A percentile compares a stretch with the other conserved stretches of the same genome.
These are phyloP conservation scores for Alternaria viburni DNA, from an alignment of 2,329 filamentous ascomycete genomes.

Conservation along the genomic window DNA sequence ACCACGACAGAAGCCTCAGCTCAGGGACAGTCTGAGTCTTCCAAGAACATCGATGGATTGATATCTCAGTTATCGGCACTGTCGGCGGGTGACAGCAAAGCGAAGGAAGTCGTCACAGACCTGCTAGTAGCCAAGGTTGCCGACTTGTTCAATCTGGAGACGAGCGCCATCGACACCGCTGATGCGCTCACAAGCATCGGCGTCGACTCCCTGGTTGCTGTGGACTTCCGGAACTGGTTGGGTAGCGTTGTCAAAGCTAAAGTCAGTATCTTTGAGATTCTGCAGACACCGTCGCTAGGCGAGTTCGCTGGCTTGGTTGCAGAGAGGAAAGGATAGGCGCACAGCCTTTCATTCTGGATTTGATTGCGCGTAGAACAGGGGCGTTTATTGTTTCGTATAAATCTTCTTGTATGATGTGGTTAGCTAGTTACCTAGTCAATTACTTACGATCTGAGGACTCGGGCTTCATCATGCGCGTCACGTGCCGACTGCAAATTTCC, in stretches of 20 bases:
- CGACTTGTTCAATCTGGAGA: background rate
- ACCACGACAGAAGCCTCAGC: background rate
- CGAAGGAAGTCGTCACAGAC: background rate
- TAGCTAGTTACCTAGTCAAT: background rate
- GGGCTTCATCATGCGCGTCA: background rate
- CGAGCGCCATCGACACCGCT: background rate
- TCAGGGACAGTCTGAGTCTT: background rate
- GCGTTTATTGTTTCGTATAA: background rate
- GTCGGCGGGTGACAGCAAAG: background rate
- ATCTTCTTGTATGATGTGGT: background rate
- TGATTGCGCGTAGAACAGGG: background rate
- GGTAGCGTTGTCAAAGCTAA: background rate
- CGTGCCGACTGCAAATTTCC: background rate
- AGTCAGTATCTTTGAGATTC: constrained; percentile 3
- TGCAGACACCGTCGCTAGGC: background rate
- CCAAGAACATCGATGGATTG: background rate
- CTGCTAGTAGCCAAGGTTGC: background rate
- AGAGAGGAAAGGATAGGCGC: background rate
- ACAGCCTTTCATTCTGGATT: background rate
- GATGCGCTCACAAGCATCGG: background rate
- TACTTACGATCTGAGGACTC: background rate
- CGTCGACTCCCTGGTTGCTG: constrained; percentile 5
- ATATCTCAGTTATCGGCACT: background rate
- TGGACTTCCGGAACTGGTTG: constrained; percentile 5
- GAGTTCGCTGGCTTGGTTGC: background rate